Evolutionary conservation across 2,329 filamentous ascomycete species (phyloP).

Genomic region (Aspergillus niger): DNA sequence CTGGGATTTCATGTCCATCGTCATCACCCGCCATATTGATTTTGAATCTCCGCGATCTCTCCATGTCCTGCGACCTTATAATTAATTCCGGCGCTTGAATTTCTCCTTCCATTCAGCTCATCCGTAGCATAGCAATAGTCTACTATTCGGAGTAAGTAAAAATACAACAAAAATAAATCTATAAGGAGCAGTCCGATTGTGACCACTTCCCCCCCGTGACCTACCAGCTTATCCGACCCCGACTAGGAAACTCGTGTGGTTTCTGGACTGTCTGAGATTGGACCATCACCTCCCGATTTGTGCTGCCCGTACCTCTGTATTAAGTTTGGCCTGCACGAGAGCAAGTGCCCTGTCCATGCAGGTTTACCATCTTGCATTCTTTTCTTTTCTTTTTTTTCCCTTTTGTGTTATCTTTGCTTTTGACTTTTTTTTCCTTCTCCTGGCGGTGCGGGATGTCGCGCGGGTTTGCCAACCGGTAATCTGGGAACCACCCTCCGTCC

Average conservation of each 20-base stretch:
- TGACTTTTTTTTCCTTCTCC: background rate
- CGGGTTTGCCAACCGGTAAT: background rate
- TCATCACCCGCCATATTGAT: background rate
- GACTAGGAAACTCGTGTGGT: constrained; percentile 3
- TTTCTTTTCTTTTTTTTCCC: background rate
- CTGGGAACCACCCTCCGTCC: too few species aligned
- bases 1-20: constrained; percentile 13
- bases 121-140: too few species aligned
- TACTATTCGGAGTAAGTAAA: background rate
- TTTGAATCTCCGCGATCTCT: constrained; percentile 1
- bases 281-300: constrained; percentile 7
- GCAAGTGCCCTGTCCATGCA: constrained; percentile 7
- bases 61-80: background rate
- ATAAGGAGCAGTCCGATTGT: background rate
- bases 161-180: too few species aligned
- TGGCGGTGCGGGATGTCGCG: constrained; percentile 10
- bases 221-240: background rate
- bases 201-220: background rate
- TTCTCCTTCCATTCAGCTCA: background rate
- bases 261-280: constrained; percentile 10
- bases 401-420: too few species aligned
- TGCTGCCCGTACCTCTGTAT: constrained; percentile 3
- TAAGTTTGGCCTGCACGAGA: constrained; percentile 12
- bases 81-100: background rate
- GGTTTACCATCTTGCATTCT: constrained; percentile 11